These are phyloP conservation scores for Cubamyces lactineus DNA, from an alignment of 768 basidiomycete species.

Conservation along the genomic window DNA sequence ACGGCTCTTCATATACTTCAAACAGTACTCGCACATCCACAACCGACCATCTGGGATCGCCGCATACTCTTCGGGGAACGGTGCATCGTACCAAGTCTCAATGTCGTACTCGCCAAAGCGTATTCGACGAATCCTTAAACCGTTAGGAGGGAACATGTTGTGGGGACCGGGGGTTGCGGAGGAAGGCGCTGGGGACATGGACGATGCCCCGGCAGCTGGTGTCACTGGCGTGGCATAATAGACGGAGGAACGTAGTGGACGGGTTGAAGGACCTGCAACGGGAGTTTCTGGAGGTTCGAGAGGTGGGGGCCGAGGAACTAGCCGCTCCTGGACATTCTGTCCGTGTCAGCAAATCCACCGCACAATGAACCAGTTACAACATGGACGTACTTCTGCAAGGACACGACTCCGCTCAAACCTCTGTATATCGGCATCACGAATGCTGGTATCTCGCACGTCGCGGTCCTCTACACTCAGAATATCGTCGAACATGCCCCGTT, in stretches of 20 bases:
- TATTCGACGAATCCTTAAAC: constrained; percentile 80
- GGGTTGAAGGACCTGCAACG: constrained; percentile 58
- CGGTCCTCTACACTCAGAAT: constrained; percentile 70
- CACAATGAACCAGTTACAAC: not conserved
- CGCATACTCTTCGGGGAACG: constrained; percentile 97
- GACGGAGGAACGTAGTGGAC: constrained; percentile 64
- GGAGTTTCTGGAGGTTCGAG: constrained; percentile 42
- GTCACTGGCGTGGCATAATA: constrained; percentile 42
- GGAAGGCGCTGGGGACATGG: constrained; percentile 44
- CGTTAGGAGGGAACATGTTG: constrained; percentile 48
- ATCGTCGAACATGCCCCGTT: constrained; percentile 81
- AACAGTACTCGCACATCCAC: constrained; percentile 97
- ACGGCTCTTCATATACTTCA: constrained; percentile 96
- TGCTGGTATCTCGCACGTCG: constrained; percentile 70
- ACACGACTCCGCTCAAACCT: constrained; percentile 74
- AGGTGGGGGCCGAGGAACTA: constrained; percentile 44
- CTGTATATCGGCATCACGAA: constrained; percentile 61
- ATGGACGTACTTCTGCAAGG: constrained; percentile 68
- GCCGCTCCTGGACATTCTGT: constrained; percentile 24
- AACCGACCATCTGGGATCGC: constrained; percentile 88
- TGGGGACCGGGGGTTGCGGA: constrained; percentile 42
- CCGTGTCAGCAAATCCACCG: not conserved
- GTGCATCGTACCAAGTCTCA: constrained; percentile 98
- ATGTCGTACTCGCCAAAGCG: constrained; percentile 92
- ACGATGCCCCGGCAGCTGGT: constrained; percentile 39